Evolutionary conservation across 805 yeast species (phyloP).

Genomic region (Zygosaccharomyces bisporus): DNA sequence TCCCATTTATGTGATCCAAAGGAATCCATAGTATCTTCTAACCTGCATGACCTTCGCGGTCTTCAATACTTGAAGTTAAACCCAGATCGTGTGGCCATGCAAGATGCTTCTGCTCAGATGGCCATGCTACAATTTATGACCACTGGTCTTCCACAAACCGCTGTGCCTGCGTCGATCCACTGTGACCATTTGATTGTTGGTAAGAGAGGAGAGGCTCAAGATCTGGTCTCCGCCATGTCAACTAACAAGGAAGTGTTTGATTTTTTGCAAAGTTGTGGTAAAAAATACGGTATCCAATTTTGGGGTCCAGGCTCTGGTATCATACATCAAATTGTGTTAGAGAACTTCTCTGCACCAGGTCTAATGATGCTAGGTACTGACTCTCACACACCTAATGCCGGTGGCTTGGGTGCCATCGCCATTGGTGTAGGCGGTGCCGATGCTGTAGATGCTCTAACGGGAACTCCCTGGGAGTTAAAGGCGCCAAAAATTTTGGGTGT

Average conservation of each 20-base stretch:
- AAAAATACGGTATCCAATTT: conserved; percentile 93
- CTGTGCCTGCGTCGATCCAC: conserved; percentile 93
- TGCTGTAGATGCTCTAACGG: conserved; percentile 96
- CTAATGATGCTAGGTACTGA: conserved; percentile 97
- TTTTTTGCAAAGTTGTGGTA: conserved; percentile 88
- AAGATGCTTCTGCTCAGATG: conserved; percentile 99
- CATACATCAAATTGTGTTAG: conserved; percentile 95
- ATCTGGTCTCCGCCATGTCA: conserved; percentile 73
- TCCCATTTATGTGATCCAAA: conserved; percentile 90
- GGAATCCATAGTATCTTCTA: conserved; percentile 60
- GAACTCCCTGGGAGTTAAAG: conserved; percentile 97
- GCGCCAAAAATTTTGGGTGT: conserved; percentile 96
- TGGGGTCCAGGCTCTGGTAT: conserved; percentile 99
- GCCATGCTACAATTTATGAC: conserved; percentile 98
- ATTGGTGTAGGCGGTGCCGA: conserved; percentile 99
- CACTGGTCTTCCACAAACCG: conserved; percentile 81
- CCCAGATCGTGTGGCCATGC: conserved; percentile 99
- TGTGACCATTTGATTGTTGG: conserved; percentile 99
- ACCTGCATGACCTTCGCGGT: conserved; percentile 66
- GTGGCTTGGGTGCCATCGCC: conserved; percentile 97
- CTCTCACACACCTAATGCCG: conserved; percentile 98
- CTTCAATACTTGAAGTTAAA: conserved; percentile 82
- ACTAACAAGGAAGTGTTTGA: conserved; percentile 94
- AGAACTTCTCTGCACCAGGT: conserved; percentile 96
- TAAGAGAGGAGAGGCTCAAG: conserved; percentile 83